A percentile compares a stretch with the other conserved stretches of the same genome.
Evolutionary conservation across 1,284 basidiomycete genomes (phyloP).

Genomic region (Papiliotrema nemorosa): DNA sequence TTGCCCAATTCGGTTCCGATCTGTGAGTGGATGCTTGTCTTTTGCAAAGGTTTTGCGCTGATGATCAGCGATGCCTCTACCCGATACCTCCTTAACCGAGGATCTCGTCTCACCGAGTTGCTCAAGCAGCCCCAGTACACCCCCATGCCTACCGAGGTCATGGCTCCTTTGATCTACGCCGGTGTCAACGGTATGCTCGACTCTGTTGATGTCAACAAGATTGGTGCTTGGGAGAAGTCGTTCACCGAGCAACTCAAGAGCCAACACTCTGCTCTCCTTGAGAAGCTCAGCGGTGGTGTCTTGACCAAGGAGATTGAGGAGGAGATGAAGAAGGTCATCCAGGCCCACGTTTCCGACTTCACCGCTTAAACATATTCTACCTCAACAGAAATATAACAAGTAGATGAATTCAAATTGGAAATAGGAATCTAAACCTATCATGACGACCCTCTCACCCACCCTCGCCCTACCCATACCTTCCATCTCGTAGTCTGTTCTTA

Average conservation of each 20-base stretch:
- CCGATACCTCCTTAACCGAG: conserved; percentile 93
- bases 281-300: conserved; percentile 76
- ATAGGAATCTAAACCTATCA: too few species aligned
- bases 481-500: too few species aligned
- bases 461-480: too few species aligned
- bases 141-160: conserved; percentile 76
- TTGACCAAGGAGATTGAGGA: conserved; percentile 86
- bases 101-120: conserved; percentile 96
- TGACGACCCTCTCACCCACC: too few species aligned
- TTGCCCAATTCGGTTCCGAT: conserved; percentile 98
- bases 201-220: conserved; percentile 87
- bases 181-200: conserved; percentile 99
- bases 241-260: conserved; percentile 63
- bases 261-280: conserved; percentile 65
- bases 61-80: conserved; percentile 75
- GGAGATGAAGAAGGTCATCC: conserved; percentile 86
- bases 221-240: conserved; percentile 83
- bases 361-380: conserved; percentile 49
- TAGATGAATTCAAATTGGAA: conserved; percentile 1
- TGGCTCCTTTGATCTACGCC: conserved; percentile 97
- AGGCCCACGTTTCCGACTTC: conserved; percentile 80
- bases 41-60: too few species aligned
- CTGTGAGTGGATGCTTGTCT: conserved; percentile 51
- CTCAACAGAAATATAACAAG: neutral
- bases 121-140: conserved; percentile 99